Conservation (phyloP, 2,329 filamentous ascomycete genomes). For the Bimuria novae-zelandiae region DNA sequence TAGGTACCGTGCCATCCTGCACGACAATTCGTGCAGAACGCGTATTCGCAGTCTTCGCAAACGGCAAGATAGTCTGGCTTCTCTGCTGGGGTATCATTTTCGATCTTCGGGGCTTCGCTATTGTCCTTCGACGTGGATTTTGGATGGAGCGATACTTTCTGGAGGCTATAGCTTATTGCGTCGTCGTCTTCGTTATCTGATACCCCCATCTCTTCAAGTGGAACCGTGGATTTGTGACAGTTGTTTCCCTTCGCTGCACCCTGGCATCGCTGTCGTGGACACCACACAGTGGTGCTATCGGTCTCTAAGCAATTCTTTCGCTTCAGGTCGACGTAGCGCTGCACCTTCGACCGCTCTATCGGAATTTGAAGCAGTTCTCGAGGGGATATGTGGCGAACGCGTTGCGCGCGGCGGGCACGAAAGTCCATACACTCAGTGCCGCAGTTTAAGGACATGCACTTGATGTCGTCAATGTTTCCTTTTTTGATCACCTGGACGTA, state of each 20-base stretch:
- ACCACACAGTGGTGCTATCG: constrained; percentile 88
- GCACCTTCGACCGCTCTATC: constrained; percentile 65
- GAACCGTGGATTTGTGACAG: constrained; percentile 44
- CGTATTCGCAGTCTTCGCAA: constrained; percentile 83
- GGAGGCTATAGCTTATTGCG: not conserved
- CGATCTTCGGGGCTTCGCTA: too few relatives aligned
- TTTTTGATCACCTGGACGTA: constrained; percentile 83
- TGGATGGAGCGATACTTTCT: not conserved
- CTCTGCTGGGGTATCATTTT: not conserved
- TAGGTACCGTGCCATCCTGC: constrained; percentile 77
- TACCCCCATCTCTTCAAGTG: constrained; percentile 28
- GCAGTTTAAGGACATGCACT: constrained; percentile 78
- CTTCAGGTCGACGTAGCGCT: constrained; percentile 82
- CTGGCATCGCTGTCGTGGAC: constrained; percentile 85
- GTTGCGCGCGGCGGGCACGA: not conserved
- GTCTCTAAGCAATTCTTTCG: constrained; percentile 86
- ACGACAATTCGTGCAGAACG: constrained; percentile 75
- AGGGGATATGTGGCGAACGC: constrained; percentile 66
- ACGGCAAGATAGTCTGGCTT: constrained; percentile 60
- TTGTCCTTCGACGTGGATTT: not conserved
- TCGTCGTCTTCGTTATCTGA: constrained; percentile 30
- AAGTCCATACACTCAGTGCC: constrained; percentile 61
- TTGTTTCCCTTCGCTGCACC: constrained; percentile 70
- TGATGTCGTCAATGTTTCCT: constrained; percentile 74
- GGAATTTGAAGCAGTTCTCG: constrained; percentile 68